These are phyloP conservation scores for Luffa aegyptiaca DNA, from an alignment of 306 rosid species.

Conservation along the genomic window DNA sequence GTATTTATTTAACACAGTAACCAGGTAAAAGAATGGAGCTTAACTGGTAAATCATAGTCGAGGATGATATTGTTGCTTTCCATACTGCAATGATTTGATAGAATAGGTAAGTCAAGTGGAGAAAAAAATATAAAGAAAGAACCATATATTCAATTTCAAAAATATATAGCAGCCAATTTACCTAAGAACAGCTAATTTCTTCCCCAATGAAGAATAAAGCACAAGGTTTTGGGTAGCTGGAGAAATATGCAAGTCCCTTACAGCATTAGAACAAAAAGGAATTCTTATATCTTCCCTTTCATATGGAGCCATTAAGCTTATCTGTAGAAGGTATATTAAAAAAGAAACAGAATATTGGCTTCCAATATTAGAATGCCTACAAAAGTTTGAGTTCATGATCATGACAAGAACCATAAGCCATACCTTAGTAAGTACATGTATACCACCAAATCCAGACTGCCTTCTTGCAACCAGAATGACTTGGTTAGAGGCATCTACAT, in stretches of 20 bases:
- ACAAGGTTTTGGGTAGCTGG: conserved; percentile 45
- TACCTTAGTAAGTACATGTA: conserved; percentile 56
- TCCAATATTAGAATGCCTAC: conserved; percentile 3
- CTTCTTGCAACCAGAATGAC: conserved; percentile 60
- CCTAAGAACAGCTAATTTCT: conserved; percentile 78
- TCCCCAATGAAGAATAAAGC: conserved; percentile 57
- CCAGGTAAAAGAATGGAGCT: not conserved
- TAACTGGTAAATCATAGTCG: conserved; percentile 73
- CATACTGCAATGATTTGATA: conserved; percentile 40
- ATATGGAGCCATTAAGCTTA: conserved; percentile 72
- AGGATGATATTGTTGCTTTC: conserved; percentile 53
- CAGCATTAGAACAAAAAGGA: conserved; percentile 38
- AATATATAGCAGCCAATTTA: conserved; percentile 12
- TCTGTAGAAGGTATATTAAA: conserved; percentile 32
- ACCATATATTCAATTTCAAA: not conserved
- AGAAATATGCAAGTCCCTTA: conserved; percentile 66
- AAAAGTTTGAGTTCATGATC: conserved; percentile 8
- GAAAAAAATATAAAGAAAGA: not conserved
- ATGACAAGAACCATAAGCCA: conserved; percentile 14
- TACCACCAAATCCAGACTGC: conserved; percentile 41
- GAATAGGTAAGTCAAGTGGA: conserved; percentile 14
- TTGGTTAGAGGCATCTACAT: conserved; percentile 53
- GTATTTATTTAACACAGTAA: not conserved
- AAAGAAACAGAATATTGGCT: conserved; percentile 11
- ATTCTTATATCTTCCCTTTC: conserved; percentile 68